phyloP scores from a whole-genome alignment of 768 basidiomycete species.

The Amanita thiersii region DNA sequence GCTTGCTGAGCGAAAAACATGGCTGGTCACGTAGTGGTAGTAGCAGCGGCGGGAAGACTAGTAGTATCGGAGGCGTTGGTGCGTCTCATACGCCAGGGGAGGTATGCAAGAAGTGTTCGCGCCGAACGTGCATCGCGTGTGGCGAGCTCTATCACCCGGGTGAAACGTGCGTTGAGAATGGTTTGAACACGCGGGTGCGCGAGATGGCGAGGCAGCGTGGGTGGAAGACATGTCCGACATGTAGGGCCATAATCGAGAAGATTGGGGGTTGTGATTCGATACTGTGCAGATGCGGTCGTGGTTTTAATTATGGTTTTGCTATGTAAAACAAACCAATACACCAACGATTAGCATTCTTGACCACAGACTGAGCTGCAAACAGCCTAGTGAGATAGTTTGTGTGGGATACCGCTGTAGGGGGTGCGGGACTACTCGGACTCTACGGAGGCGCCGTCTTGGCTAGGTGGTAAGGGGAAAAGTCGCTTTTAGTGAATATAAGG shows the following conservation, averaged over 20 bases:
- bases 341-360: too few relatives aligned
- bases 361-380: too few relatives aligned
- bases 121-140: neutral
- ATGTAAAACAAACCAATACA: too few relatives aligned
- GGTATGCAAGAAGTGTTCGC: conserved; percentile 22
- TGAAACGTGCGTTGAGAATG: conserved; percentile 2
- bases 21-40: neutral
- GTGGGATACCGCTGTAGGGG: too few relatives aligned
- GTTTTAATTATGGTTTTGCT: conserved; percentile 5
- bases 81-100: conserved; percentile 5
- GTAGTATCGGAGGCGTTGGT: neutral
- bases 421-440: too few relatives aligned
- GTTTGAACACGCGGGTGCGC: neutral
- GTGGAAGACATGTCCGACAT: conserved; percentile 6
- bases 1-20: conserved; percentile 3
- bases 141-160: conserved; percentile 1
- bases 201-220: neutral
- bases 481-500: too few relatives aligned
- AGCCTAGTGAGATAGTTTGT: too few relatives aligned
- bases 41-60: neutral
- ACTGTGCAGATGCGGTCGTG: conserved; percentile 2
- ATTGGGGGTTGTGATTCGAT: conserved; percentile 8
- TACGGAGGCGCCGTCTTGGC: too few relatives aligned
- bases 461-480: too few relatives aligned
- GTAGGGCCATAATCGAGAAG: conserved; percentile 8